phyloP scores from a whole-genome alignment of 208 protist species.

The Trypanosoma brucei region DNA sequence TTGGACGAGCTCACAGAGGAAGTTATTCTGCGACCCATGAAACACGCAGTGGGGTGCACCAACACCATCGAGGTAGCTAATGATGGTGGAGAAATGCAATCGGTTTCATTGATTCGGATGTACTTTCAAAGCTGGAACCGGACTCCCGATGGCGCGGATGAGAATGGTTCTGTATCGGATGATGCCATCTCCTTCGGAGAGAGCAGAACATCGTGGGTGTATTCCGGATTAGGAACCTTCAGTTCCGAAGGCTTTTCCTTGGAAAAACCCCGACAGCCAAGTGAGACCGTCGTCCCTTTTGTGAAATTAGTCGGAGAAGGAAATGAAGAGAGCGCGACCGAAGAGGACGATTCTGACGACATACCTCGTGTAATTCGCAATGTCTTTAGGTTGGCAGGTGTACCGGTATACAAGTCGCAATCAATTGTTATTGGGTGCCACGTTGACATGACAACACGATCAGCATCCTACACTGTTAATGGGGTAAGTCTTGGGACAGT shows the following conservation, averaged over 20 bases:
- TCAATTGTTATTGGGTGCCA: conserved; percentile 26
- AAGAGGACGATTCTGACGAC: no score
- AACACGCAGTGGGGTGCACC: conserved; percentile 14
- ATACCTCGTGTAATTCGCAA: no score
- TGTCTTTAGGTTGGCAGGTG: background rate
- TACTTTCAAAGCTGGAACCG: background rate
- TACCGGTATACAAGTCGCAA: conserved; percentile 18
- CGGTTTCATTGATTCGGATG: background rate
- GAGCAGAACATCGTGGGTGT: background rate
- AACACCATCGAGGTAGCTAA: background rate
- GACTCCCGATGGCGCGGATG: background rate
- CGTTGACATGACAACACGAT: conserved; percentile 6
- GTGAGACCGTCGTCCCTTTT: background rate
- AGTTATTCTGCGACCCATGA: conserved; percentile 25
- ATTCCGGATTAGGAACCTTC: background rate
- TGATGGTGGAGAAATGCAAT: background rate
- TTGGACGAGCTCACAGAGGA: conserved; percentile 6
- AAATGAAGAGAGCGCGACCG: background rate
- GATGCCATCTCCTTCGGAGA: background rate
- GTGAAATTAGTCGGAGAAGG: background rate
- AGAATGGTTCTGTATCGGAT: background rate
- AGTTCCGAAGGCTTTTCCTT: background rate
- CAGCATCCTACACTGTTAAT: conserved; percentile 35
- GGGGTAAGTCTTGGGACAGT: conserved; percentile 24
- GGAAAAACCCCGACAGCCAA: background rate